Evolutionary conservation across 1,284 basidiomycete species (phyloP).

Genomic region (Meripilus lineatus): DNA sequence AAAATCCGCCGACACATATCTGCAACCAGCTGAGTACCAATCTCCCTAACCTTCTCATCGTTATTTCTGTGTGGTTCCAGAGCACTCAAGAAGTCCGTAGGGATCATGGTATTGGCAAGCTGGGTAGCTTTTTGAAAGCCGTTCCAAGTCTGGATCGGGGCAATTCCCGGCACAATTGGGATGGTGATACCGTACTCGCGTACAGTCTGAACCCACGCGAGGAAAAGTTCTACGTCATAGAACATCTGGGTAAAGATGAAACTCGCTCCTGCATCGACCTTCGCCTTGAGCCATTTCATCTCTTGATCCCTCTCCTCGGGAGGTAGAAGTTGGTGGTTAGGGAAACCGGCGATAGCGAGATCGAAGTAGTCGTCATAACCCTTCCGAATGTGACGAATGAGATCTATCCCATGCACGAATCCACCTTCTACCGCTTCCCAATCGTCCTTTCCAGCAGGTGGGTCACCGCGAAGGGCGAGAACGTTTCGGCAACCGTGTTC

Average conservation of each 20-base stretch:
- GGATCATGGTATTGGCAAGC: constrained; percentile 83
- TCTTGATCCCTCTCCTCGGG: constrained; percentile 77
- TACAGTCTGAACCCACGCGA: constrained; percentile 80
- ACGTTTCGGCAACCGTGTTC: constrained; percentile 91
- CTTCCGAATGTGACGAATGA: constrained; percentile 81
- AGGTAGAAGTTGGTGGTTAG: constrained; percentile 65
- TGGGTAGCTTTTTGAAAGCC: constrained; percentile 92
- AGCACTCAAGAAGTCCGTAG: constrained; percentile 73
- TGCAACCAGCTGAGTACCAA: constrained; percentile 85
- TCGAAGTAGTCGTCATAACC: constrained; percentile 90
- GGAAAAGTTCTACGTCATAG: constrained; percentile 85
- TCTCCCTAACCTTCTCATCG: constrained; percentile 85
- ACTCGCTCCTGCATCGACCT: constrained; percentile 81
- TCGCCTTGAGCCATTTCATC: constrained; percentile 83
- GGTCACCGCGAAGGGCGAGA: constrained; percentile 92
- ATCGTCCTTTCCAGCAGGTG: constrained; percentile 81
- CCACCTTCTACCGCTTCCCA: constrained; percentile 91
- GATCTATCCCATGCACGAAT: constrained; percentile 87
- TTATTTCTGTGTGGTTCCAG: constrained; percentile 90
- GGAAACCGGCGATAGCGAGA: constrained; percentile 89
- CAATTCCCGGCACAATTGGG: constrained; percentile 94
- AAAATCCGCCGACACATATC: constrained; percentile 86
- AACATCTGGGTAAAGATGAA: constrained; percentile 98
- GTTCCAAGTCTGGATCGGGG: constrained; percentile 98
- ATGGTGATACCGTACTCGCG: constrained; percentile 86